Conservation (phyloP, 768 basidiomycete genomes). For the Pluteus cervinus region DNA sequence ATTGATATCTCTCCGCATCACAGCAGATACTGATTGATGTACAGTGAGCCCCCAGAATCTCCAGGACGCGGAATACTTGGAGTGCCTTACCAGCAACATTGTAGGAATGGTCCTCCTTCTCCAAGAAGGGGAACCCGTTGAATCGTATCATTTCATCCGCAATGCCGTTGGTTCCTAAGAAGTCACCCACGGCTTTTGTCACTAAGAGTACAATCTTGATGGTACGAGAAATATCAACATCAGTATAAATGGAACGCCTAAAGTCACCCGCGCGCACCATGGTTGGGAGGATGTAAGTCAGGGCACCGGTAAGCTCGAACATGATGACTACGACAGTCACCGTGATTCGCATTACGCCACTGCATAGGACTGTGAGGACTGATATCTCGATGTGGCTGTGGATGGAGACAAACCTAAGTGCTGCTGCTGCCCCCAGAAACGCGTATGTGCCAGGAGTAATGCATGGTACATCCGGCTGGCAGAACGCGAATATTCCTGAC, state of each 20-base stretch:
- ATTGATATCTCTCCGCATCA: constrained; percentile 82
- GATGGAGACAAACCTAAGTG: constrained; percentile 57
- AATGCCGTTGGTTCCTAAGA: constrained; percentile 88
- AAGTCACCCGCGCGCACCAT: too few relatives aligned
- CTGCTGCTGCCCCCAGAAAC: constrained; percentile 93
- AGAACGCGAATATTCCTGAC: constrained; percentile 85
- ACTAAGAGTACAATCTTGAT: constrained; percentile 89
- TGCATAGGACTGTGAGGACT: constrained; percentile 21
- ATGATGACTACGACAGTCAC: constrained; percentile 99
- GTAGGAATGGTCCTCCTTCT: constrained; percentile 91
- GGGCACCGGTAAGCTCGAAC: constrained; percentile 96
- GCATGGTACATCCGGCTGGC: constrained; percentile 88
- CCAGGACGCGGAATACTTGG: neutral
- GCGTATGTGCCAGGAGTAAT: constrained; percentile 99
- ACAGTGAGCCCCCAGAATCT: constrained; percentile 5
- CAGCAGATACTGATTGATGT: constrained; percentile 61
- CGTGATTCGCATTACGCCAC: constrained; percentile 95
- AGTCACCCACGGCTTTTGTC: constrained; percentile 95
- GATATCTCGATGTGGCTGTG: constrained; percentile 8
- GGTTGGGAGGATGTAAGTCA: constrained; percentile 95
- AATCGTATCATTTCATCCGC: constrained; percentile 97
- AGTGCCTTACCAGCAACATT: constrained; percentile 73
- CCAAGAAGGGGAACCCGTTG: constrained; percentile 95
- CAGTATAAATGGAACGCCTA: too few relatives aligned
- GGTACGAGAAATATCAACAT: constrained; percentile 2